Evolutionary conservation across 805 yeast genomes (phyloP), one percentile per base, ranked within the genome.

Genomic region (Yarrowia phangngaensis): DNA sequence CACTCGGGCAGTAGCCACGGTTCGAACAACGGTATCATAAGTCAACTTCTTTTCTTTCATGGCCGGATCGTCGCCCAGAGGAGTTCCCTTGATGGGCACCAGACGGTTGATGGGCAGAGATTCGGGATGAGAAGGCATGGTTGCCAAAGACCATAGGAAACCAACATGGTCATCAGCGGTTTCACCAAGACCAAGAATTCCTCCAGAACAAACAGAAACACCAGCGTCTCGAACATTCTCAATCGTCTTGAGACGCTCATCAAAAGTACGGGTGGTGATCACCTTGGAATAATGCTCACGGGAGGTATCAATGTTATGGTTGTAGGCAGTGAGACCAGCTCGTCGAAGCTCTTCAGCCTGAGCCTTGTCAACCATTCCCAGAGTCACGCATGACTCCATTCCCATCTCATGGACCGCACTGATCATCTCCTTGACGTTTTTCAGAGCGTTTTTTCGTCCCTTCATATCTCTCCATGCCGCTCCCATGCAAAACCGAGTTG

Each of bases 381-480:
- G 65, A 1, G 92, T 84, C 12, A 84, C 90, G 66, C 92, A 84
- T 11, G 82, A 76, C 61, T 84, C 92, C 77, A 84, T 68, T 0
- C 80, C 79, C 62, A 84, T 62, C 17, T 75, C 79, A 57, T 81
- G 78, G 41, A 84, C 80, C 50, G 68, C 73, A 20, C 67, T 61
- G 24, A 84, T 79, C 89, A 84, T 83, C 43, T 76, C 74, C 19
- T 76, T 67, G 51, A 84, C 81, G 53, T 69, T 75, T 52, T 72
- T 75, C 53, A 84, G 60, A 1, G 82, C 86, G 13, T 78, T 73
- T 62, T 81, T 83, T 40, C 92, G 69, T 13, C 92, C 90, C 40
- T 69, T 68, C 92, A 84, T 84, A 53, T 82, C 90, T 61, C 92
- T 73, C 92, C 90, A 84, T 2, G 92, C 92, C 8, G 90, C 86